These are phyloP conservation scores for Leishmania arabica DNA, from an alignment of 208 protist species.

Conservation along the genomic window DNA sequence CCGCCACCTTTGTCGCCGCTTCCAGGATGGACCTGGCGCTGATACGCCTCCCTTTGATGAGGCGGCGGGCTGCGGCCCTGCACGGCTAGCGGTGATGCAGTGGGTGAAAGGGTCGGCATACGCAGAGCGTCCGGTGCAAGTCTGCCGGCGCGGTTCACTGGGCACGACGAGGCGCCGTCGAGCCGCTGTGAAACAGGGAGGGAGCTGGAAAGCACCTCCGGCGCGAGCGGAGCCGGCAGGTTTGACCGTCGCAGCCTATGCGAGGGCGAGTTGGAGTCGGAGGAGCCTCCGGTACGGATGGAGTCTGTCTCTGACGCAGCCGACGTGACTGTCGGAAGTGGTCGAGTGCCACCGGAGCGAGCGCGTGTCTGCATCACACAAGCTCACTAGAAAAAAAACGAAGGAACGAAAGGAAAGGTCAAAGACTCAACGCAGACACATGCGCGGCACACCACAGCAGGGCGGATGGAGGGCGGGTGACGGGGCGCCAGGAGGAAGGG, in stretches of 20 bases:
- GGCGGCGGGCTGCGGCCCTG: conserved; percentile 10
- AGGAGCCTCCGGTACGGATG: conserved; percentile 7
- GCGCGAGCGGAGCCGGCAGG: conserved; percentile 11
- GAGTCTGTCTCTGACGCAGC: background rate
- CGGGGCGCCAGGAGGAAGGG: background rate
- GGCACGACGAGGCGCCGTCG: conserved; percentile 9
- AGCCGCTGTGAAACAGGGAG: conserved; percentile 5
- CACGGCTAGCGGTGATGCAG: conserved; percentile 4
- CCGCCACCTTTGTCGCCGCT: background rate
- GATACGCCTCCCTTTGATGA: conserved; percentile 1
- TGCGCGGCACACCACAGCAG: background rate
- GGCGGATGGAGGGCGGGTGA: background rate
- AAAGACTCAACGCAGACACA: background rate
- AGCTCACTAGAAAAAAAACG: background rate
- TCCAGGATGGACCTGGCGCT: background rate
- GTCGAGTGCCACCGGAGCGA: conserved; percentile 2
- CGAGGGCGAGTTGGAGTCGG: background rate
- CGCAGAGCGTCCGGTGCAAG: background rate
- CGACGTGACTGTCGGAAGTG: background rate
- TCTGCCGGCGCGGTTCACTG: conserved; percentile 2
- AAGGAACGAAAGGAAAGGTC: too few relatives aligned
- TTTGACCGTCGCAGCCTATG: conserved; percentile 7
- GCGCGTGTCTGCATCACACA: conserved; percentile 25
- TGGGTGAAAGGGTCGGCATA: conserved; percentile 21
- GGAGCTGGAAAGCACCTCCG: conserved; percentile 6